phyloP scores from a whole-genome alignment of 441 rosid species.

The Eruca vesicaria region DNA sequence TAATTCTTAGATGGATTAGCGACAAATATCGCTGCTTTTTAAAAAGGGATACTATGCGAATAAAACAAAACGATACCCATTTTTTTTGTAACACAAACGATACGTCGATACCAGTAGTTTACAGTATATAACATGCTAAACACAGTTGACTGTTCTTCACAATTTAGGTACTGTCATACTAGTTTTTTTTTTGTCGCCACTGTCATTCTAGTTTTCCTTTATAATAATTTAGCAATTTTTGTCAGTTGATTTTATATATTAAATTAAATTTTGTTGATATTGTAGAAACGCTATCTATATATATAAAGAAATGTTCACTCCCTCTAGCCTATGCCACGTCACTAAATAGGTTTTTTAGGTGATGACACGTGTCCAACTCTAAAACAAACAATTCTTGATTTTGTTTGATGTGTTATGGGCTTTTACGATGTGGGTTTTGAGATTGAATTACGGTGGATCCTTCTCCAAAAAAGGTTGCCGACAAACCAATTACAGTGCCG shows the following conservation, averaged over 20 bases:
- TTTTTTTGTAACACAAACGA: no score
- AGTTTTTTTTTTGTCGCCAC: no score
- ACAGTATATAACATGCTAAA: not conserved
- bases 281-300: not conserved
- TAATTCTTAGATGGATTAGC: not conserved
- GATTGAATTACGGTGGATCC: no score
- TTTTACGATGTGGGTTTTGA: no score
- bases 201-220: not conserved
- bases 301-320: no score
- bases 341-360: no score
- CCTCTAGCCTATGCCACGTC: no score
- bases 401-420: no score
- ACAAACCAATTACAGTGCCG: no score
- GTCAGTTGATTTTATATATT: not conserved
- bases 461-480: no score
- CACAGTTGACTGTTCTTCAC: not conserved
- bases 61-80: not conserved
- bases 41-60: not conserved
- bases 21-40: not conserved
- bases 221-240: not conserved
- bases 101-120: not conserved
- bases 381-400: no score
- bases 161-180: not conserved
- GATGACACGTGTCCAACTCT: no score
- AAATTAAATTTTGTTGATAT: not conserved